A percentile compares a stretch with the other conserved stretches of the same genome.
Conservation (phyloP, 1,139 yeast genomes). For the Saccharomycopsis hybrid region DNA sequence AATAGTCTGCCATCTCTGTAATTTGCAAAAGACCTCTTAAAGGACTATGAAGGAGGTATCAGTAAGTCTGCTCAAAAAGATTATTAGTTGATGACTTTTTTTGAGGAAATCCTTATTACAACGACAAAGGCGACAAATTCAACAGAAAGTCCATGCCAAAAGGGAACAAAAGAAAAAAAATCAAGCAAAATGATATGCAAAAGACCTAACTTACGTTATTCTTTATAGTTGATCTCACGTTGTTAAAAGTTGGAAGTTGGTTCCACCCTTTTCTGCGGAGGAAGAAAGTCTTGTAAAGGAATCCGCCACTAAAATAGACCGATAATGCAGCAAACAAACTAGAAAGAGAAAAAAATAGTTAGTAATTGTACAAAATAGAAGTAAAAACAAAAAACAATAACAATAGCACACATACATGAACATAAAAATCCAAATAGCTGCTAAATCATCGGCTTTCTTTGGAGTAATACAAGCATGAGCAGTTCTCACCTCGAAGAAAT, state of each 20-base stretch:
- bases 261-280: constrained; percentile 30
- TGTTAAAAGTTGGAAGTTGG: constrained; percentile 25
- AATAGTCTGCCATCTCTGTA: constrained; percentile 4
- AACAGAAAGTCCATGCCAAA: no score
- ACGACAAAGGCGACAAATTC: no score
- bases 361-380: constrained; percentile 4
- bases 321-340: constrained; percentile 46
- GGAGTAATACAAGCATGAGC: constrained; percentile 87
- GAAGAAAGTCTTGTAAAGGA: constrained; percentile 36
- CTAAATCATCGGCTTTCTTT: constrained; percentile 47
- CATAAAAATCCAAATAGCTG: constrained; percentile 54
- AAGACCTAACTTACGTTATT: constrained; percentile 17
- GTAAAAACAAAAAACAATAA: neutral
- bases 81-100: neutral
- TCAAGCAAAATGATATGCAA: neutral
- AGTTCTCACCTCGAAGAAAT: constrained; percentile 79
- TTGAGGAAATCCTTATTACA: no score
- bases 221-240: constrained; percentile 8
- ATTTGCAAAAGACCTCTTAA: constrained; percentile 8
- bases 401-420: constrained; percentile 31
- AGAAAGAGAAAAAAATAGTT: constrained; percentile 28
- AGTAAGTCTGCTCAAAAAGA: constrained; percentile 3
- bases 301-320: constrained; percentile 52
- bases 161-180: no score
- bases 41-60: constrained; percentile 6